phyloP scores from a whole-genome alignment of 2,329 filamentous ascomycete species.

The Emericellopsis atlantica region DNA sequence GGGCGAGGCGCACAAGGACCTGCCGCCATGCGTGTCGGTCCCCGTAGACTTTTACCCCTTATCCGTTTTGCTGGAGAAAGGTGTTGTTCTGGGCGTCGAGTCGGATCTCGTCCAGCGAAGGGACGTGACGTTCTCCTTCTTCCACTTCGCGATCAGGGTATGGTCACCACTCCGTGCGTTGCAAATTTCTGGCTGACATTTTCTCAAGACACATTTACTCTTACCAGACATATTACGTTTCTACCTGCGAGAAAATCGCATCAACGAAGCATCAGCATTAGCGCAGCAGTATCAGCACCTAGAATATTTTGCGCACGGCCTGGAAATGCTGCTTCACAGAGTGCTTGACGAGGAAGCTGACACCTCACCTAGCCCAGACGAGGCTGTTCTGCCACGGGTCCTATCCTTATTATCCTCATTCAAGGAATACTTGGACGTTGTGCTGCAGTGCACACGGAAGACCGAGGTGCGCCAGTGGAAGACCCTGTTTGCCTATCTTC shows the following conservation, averaged over 20 bases:
- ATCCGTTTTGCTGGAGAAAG: slow-evolving; percentile 77
- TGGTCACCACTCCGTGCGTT: slow-evolving; percentile 17
- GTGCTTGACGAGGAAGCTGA: slow-evolving; percentile 94
- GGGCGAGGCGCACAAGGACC: slow-evolving; percentile 48
- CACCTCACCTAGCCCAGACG: slow-evolving; percentile 45
- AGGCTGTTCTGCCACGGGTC: slow-evolving; percentile 51
- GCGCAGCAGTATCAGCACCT: slow-evolving; percentile 78
- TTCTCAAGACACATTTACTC: slow-evolving; percentile 70
- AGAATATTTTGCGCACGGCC: slow-evolving; percentile 83
- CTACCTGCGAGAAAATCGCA: slow-evolving; percentile 63
- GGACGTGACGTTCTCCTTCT: slow-evolving; percentile 82
- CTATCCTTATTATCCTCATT: slow-evolving; percentile 57
- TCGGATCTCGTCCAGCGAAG: slow-evolving; percentile 86
- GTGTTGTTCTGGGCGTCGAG: slow-evolving; percentile 81
- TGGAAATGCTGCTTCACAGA: slow-evolving; percentile 85
- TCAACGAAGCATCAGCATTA: slow-evolving; percentile 67
- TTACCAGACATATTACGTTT: slow-evolving; percentile 77
- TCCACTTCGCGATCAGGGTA: slow-evolving; percentile 79
- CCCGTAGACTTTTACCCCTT: slow-evolving; percentile 92
- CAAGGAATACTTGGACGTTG: slow-evolving; percentile 82
- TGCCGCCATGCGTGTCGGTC: slow-evolving; percentile 64
- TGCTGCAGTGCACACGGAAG: slow-evolving; percentile 94
- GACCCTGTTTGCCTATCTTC: slow-evolving; percentile 83
- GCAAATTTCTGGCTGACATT: not conserved
- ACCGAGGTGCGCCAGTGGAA: slow-evolving; percentile 93